phyloP scores from a whole-genome alignment of 495 filamentous ascomycete species.

The Diplogelasinospora grovesii region DNA sequence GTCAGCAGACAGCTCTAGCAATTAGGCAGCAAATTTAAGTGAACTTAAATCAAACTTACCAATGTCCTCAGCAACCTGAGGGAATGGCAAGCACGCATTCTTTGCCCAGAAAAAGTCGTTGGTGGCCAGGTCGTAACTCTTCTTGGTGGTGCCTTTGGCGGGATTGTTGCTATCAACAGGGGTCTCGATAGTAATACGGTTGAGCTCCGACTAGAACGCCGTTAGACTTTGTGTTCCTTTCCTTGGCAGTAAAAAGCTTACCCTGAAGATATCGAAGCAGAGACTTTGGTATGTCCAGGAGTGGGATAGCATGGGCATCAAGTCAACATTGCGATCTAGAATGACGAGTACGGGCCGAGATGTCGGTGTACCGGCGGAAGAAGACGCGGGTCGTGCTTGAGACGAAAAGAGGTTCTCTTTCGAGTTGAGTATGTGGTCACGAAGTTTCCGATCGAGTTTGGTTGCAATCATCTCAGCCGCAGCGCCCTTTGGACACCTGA shows the following conservation, averaged over 20 bases:
- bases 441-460: slow-evolving; percentile 89
- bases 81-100: slow-evolving; percentile 90
- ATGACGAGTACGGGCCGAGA: slow-evolving; percentile 81
- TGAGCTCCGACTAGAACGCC: slow-evolving; percentile 44
- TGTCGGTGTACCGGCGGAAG: slow-evolving; percentile 47
- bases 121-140: slow-evolving; percentile 79
- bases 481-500: slow-evolving; percentile 82
- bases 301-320: slow-evolving; percentile 98
- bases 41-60: slow-evolving; percentile 3
- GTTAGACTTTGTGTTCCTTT: background rate
- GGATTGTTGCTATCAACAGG: slow-evolving; percentile 69
- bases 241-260: background rate
- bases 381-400: slow-evolving; percentile 31
- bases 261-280: slow-evolving; percentile 77
- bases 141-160: slow-evolving; percentile 64
- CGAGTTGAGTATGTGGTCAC: slow-evolving; percentile 94
- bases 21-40: background rate
- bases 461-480: slow-evolving; percentile 91
- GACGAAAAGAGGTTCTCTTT: slow-evolving; percentile 87
- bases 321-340: slow-evolving; percentile 88
- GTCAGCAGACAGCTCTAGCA: background rate
- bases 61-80: slow-evolving; percentile 94
- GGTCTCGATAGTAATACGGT: slow-evolving; percentile 90
- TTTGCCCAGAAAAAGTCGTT: slow-evolving; percentile 97
- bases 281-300: slow-evolving; percentile 98